These are phyloP conservation scores for Sporopachydermia quercuum DNA, from an alignment of 805 yeast genomes.

Conservation along the genomic window DNA sequence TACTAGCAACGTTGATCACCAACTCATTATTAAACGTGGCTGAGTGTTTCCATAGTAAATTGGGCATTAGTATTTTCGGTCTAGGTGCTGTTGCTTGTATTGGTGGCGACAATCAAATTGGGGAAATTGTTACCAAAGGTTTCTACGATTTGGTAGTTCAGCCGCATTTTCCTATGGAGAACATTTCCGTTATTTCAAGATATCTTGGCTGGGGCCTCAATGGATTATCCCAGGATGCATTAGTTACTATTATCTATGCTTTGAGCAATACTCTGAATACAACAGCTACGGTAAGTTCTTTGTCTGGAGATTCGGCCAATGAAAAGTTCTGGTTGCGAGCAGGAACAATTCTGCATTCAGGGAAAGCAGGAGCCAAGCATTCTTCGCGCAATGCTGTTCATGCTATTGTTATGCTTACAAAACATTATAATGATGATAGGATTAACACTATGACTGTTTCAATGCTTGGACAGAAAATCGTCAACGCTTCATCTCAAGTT, in stretches of 20 bases:
- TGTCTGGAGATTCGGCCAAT: slow-evolving; percentile 5
- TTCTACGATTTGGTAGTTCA: slow-evolving; percentile 27
- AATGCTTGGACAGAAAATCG: slow-evolving; percentile 64
- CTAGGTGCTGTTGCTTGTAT: slow-evolving; percentile 40
- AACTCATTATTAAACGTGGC: slow-evolving; percentile 36
- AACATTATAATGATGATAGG: slow-evolving; percentile 50
- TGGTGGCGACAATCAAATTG: slow-evolving; percentile 11
- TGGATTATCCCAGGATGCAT: slow-evolving; percentile 63
- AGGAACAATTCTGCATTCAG: slow-evolving; percentile 2
- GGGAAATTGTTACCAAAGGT: slow-evolving; percentile 19
- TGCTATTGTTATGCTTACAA: slow-evolving; percentile 52
- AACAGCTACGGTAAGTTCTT: slow-evolving; percentile 20
- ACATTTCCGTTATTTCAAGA: slow-evolving; percentile 38
- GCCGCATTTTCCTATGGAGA: slow-evolving; percentile 32
- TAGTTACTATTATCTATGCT: slow-evolving; percentile 73
- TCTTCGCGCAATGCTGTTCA: slow-evolving; percentile 53
- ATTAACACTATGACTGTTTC: slow-evolving; percentile 69
- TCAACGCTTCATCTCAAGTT: slow-evolving; percentile 29
- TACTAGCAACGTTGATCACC: slow-evolving; percentile 31
- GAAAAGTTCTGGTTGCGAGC: slow-evolving; percentile 6
- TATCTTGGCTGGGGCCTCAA: slow-evolving; percentile 53
- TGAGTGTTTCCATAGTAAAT: slow-evolving; percentile 35
- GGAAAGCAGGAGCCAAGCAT: slow-evolving; percentile 8
- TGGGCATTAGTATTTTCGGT: slow-evolving; percentile 37
- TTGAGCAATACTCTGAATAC: slow-evolving; percentile 48